Evolutionary conservation across 768 basidiomycete species (phyloP), one percentile per base, ranked within the genome.

Genomic region (Boletus tylopilopsis): DNA sequence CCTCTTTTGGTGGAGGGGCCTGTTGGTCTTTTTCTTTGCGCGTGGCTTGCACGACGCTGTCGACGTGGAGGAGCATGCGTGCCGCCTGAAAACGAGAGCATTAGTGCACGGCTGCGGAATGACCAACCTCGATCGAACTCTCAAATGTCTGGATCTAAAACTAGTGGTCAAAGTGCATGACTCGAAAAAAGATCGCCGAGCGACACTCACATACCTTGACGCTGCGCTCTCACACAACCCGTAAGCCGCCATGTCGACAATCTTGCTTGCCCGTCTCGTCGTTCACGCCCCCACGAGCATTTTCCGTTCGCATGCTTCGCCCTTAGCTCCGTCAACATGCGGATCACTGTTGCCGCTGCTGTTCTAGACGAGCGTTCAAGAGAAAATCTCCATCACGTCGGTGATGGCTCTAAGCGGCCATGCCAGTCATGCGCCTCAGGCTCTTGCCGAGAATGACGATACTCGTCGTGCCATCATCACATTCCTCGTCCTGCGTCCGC

Each of bases 401-500:
- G 89, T 89, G 11, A 98, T 92, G 22, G 94, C 93, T 38, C 87
- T 73, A 72, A 85, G 94, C 9, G 94, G 93, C 76, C 90, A 94
- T 87, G 13, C 95, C 94, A 15, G 84, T 84, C 51, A 96, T n/a
- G n/a, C 76, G 39, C 74, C 82, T 12, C 87, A 76, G 18, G 90
- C 90, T 67, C 85, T 89, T 9, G 79, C 76, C 94, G 15, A 98
- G 79, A 61, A 98, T 96, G 72, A 99, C 96, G 41, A 98, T 95
- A 62, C 90, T 93, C 12, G 95, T 99, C 21, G 96, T 99, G 50
- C 95, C 96, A 69, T 97, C 96, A 39, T 94, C 96, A 57, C 96
- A 96, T 64, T 98, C 96, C 71, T 98, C 96, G 60, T 98, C 96
- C 68, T 98, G 96, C 1, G 96, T 98, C 65, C 96, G 73, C 60